Evolutionary conservation across 257 asterid species (phyloP).

Genomic region (Linaria vulgaris): DNA sequence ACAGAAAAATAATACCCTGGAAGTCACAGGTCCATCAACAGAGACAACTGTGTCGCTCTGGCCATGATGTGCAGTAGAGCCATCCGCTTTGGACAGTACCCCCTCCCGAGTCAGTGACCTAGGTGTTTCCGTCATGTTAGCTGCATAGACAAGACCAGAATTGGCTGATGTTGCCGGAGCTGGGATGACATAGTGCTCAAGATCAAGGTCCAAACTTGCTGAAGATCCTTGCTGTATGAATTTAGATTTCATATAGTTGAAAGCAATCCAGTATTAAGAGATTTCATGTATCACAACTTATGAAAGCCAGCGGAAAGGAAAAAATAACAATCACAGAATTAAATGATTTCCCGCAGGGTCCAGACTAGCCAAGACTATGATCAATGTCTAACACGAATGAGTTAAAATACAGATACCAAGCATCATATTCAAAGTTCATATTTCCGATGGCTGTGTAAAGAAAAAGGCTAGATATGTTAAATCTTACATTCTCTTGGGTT

Average conservation of each 20-base stretch:
- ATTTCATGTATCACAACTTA: slow-evolving; percentile 12
- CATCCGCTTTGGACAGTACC: slow-evolving; percentile 53
- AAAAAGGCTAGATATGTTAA: too few species aligned
- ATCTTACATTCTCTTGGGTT: too few species aligned
- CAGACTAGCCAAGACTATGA: background rate
- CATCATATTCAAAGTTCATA: too few species aligned
- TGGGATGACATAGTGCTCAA: slow-evolving; percentile 93
- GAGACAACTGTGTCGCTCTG: slow-evolving; percentile 54
- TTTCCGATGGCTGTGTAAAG: too few species aligned
- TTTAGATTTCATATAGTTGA: slow-evolving; percentile 22
- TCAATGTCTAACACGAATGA: background rate
- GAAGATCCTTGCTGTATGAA: slow-evolving; percentile 64
- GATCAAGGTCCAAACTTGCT: slow-evolving; percentile 91
- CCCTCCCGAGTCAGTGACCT: slow-evolving; percentile 69
- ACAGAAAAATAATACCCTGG: slow-evolving; percentile 39
- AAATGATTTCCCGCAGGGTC: background rate
- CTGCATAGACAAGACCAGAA: slow-evolving; percentile 86
- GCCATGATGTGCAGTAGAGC: slow-evolving; percentile 45
- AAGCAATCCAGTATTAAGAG: slow-evolving; percentile 13
- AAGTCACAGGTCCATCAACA: slow-evolving; percentile 52
- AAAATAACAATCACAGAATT: background rate
- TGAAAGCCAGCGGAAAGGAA: slow-evolving; percentile 9
- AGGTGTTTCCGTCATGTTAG: slow-evolving; percentile 92
- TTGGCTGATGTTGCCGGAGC: slow-evolving; percentile 77
- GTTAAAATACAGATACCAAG: too few species aligned